A percentile compares a stretch with the other conserved stretches of the same genome.
Conservation (phyloP, 2,329 filamentous ascomycete species). For the Chrysoporthe puriensis region DNA sequence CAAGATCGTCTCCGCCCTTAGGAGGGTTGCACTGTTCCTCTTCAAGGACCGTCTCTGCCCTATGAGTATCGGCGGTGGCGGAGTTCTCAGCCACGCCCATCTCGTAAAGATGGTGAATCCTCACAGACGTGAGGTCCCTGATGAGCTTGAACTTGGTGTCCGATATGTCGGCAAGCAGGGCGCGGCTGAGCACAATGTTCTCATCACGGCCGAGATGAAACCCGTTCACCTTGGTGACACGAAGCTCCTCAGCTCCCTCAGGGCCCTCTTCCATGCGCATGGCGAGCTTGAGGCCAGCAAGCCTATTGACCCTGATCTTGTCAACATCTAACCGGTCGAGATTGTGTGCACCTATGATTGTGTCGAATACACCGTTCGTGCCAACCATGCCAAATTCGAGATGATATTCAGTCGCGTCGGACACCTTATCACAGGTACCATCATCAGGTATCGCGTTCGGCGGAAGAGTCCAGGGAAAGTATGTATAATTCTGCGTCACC, state of each 20-base stretch:
- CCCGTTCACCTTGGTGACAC: conserved; percentile 80
- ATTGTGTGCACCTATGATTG: conserved; percentile 51
- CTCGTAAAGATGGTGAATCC: conserved; percentile 51
- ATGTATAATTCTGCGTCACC: conserved; percentile 76
- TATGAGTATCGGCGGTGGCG: conserved; percentile 30
- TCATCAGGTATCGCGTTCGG: conserved; percentile 72
- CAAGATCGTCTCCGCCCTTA: neutral
- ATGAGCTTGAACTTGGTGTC: conserved; percentile 85
- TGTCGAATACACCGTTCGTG: conserved; percentile 49
- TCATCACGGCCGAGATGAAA: conserved; percentile 85
- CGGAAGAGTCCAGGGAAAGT: conserved; percentile 93
- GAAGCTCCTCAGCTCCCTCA: conserved; percentile 54
- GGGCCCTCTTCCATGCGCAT: conserved; percentile 66
- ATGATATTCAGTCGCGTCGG: conserved; percentile 69
- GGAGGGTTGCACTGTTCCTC: conserved; percentile 31
- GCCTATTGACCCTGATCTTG: conserved; percentile 53
- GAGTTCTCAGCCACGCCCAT: conserved; percentile 71
- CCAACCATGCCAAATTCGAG: conserved; percentile 63
- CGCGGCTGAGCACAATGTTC: conserved; percentile 77
- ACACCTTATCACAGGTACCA: conserved; percentile 76
- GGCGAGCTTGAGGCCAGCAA: conserved; percentile 64
- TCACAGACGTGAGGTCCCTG: conserved; percentile 60
- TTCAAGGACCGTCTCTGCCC: conserved; percentile 15
- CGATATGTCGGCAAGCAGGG: conserved; percentile 73
- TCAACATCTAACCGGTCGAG: conserved; percentile 50